Conservation (phyloP, 129 eudicot species). For the Oenanthe sinensis region DNA sequence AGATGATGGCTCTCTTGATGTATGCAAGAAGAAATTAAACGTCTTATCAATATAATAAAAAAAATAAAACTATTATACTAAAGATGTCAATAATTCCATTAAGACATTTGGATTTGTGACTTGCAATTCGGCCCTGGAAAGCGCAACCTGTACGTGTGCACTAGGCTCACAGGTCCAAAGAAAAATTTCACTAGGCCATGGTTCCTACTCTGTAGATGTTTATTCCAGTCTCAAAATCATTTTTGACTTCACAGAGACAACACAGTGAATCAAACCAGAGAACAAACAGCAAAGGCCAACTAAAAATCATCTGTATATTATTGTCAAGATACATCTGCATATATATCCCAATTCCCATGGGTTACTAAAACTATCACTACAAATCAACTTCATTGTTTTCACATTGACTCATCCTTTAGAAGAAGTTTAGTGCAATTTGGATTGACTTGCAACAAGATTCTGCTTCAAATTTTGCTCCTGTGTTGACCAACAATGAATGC, state of each 20-base stretch:
- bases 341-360: neutral
- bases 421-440: neutral
- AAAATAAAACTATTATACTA: no score
- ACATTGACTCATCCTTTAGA: neutral
- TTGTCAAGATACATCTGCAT: neutral
- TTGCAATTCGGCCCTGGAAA: no score
- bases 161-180: no score
- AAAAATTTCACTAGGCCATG: neutral
- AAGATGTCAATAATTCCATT: neutral
- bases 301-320: neutral
- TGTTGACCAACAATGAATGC: slow-evolving; percentile 36
- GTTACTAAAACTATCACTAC: neutral
- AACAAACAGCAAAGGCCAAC: neutral
- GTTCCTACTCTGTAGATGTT: neutral
- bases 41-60: no score
- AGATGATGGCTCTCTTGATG: no score
- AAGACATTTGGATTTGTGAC: no score
- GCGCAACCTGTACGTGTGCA: no score
- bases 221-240: neutral
- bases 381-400: neutral
- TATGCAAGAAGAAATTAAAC: no score
- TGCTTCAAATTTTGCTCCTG: slow-evolving; percentile 27
- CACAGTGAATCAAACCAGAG: neutral
- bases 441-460: neutral
- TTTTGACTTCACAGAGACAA: neutral